Evolutionary conservation across 129 eudicot genomes (phyloP), one percentile per base, ranked within the genome.

Genomic region (Chrysanthemum lavandulifolium): DNA sequence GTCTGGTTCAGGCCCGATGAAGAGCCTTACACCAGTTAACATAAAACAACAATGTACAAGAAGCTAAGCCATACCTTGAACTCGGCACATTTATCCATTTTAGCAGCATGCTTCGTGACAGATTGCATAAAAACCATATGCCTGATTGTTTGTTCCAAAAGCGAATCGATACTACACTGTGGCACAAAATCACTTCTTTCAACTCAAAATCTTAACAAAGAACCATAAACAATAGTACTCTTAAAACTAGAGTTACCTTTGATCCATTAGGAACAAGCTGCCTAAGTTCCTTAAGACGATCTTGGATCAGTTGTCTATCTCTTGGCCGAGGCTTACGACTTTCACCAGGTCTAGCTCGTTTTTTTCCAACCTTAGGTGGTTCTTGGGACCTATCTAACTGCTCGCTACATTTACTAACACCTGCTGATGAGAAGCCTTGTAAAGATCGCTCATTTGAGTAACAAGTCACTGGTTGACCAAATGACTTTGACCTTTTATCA

Each of bases 141-240:
- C 87, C 91, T 88, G 75, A 91, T 83, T 11, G 97, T 91, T 73
- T 84, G 77, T 81, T 95, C 99, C 80, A 95, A 84, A 73, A 95
- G 96, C 16, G 95, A 83, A 79, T 95, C 97, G 23, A 95, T 95
- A 73, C 99, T 95, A 78, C 99, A 95, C 99, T 95, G 99, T 69
- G 55, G 36, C 65, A 66, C 80, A 40, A 77, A 18, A 73, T 55
- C 16, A 75, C 61, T 66, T n/a, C 61, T 70, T 67, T 83, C 72
- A 89, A 14, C 66, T 13, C 45, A 50, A 33, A 65, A 18, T 4
- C 19, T 65, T 49, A 23, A 19, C 1, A 11, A 48, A 73, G 31
- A 36, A 27, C n/a, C 12, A 33, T 8, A 58, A 79, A 50, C n/a
- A 14, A 21, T 7, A 15, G 54, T 29, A 70, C 33, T 13, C 54